These are phyloP conservation scores for Luzula sylvatica DNA, from an alignment of 176 grass and related monocot species.

Conservation along the genomic window DNA sequence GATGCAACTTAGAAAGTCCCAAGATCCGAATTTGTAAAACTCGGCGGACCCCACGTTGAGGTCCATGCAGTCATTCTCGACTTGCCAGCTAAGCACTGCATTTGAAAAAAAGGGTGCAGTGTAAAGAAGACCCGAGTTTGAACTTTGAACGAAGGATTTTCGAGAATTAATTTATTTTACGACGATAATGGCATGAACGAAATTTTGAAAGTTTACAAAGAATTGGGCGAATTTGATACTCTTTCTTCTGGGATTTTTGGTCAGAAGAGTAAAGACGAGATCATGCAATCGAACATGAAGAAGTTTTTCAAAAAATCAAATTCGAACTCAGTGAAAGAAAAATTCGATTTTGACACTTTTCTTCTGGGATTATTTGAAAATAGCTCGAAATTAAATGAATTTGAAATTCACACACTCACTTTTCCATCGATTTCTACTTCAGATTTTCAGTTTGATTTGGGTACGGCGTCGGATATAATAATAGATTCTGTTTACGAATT, in stretches of 20 bases:
- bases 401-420: conserved; percentile 38
- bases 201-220: conserved; percentile 39
- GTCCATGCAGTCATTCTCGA: conserved; percentile 63
- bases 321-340: too few relatives aligned
- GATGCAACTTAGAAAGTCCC: conserved; percentile 73
- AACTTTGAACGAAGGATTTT: conserved; percentile 76
- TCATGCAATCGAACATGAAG: conserved; percentile 78
- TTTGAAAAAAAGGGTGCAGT: conserved; percentile 85
- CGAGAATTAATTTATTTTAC: conserved; percentile 59
- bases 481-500: conserved; percentile 44
- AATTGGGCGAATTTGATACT: conserved; percentile 43
- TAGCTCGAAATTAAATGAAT: conserved; percentile 21
- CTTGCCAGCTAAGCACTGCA: conserved; percentile 70
- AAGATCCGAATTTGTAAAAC: conserved; percentile 75
- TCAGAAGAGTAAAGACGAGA: conserved; percentile 50
- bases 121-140: conserved; percentile 46
- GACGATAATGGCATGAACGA: conserved; percentile 62
- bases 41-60: conserved; percentile 26
- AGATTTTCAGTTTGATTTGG: conserved; percentile 90
- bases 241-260: conserved; percentile 69
- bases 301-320: conserved; percentile 85
- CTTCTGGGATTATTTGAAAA: too few relatives aligned
- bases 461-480: conserved; percentile 83
- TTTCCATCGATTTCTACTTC: conserved; percentile 94
- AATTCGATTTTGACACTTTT: too few relatives aligned